Conservation (phyloP, 2,329 filamentous ascomycete genomes). For the Cordyceps javanica region DNA sequence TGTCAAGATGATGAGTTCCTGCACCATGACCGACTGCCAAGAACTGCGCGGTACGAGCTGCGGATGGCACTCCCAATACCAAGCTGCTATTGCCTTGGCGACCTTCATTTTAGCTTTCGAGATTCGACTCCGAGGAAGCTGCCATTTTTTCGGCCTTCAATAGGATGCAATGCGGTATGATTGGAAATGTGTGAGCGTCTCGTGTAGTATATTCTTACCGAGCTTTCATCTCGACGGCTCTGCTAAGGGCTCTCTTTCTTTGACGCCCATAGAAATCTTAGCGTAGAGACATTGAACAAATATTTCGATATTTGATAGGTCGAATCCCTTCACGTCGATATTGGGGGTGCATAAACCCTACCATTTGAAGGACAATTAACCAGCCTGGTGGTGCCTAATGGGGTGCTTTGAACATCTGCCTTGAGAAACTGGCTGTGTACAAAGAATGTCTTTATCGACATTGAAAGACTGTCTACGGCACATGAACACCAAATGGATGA, state of each 20-base stretch:
- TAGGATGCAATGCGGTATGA: neutral
- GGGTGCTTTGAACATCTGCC: neutral
- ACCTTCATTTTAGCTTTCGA: neutral
- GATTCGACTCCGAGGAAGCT: neutral
- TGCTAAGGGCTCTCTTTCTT: neutral
- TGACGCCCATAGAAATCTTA: neutral
- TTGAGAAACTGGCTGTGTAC: neutral
- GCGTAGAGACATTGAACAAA: neutral
- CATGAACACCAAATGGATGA: neutral
- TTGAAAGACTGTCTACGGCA: neutral
- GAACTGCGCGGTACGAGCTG: neutral
- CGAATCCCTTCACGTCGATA: neutral
- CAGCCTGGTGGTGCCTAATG: neutral
- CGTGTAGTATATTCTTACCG: neutral
- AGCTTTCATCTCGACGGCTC: neutral
- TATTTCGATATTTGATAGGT: neutral
- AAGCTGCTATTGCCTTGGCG: neutral
- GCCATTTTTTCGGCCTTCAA: neutral
- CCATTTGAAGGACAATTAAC: neutral
- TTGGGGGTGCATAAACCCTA: neutral
- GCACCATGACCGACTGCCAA: neutral
- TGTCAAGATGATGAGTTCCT: neutral
- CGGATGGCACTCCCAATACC: neutral
- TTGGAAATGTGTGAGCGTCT: neutral
- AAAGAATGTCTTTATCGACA: neutral